Evolutionary conservation across 2,329 filamentous ascomycete species (phyloP).

Genomic region (Hawksworthiomyces lignivorus): DNA sequence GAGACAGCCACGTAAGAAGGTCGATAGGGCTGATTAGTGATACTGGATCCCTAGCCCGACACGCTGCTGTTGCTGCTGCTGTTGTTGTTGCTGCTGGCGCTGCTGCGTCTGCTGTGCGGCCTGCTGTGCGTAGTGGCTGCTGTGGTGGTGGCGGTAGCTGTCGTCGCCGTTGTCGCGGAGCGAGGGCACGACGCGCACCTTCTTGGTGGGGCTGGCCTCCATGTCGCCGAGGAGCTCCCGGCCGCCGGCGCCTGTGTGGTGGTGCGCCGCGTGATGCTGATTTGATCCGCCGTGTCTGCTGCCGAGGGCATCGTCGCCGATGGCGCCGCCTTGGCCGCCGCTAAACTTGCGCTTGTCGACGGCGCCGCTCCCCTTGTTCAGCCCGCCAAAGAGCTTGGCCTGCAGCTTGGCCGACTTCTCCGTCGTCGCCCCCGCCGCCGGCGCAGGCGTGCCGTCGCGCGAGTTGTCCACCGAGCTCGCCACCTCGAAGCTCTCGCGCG

Average conservation of each 20-base stretch:
- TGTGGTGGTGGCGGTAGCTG: constrained; percentile 11
- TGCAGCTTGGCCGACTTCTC: constrained; percentile 42
- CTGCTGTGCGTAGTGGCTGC: background rate
- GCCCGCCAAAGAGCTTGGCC: constrained; percentile 41
- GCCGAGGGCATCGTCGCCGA: constrained; percentile 23
- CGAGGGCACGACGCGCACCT: constrained; percentile 35
- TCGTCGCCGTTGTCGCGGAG: constrained; percentile 27
- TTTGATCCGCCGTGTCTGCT: too few species aligned
- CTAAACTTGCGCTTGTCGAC: constrained; percentile 46
- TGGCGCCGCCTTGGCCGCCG: constrained; percentile 21
- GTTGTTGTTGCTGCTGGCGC: background rate
- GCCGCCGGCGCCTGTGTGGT: too few species aligned
- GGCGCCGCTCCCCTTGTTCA: constrained; percentile 30
- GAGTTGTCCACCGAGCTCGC: constrained; percentile 33
- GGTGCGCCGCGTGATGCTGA: too few species aligned
- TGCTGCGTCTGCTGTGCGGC: background rate
- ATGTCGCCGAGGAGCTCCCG: constrained; percentile 26
- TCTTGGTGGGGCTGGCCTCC: constrained; percentile 44
- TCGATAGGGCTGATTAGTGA: constrained; percentile 22
- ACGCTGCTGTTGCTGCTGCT: constrained; percentile 18
- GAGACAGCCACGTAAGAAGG: too few species aligned
- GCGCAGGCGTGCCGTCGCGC: constrained; percentile 35
- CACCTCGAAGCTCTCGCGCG: constrained; percentile 45
- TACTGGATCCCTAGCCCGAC: constrained; percentile 50
- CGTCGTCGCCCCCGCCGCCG: constrained; percentile 16